Evolutionary conservation across 2,329 filamentous ascomycete genomes (phyloP), one percentile per base, ranked within the genome.

Genomic region (Zymoseptoria tritici): DNA sequence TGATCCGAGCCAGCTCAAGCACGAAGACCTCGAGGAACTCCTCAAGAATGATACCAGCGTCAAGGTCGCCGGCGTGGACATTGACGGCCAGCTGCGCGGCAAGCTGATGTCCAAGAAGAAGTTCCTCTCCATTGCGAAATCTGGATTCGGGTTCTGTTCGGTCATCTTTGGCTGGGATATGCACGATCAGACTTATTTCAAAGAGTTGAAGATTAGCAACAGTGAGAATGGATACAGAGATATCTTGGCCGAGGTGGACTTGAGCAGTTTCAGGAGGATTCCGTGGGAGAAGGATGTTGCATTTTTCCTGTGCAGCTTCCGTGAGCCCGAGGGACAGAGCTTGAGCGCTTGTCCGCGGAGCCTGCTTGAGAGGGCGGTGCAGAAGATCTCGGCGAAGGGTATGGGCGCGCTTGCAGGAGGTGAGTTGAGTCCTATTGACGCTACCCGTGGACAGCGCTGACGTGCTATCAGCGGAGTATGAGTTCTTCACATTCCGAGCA

Each of bases 101-200:
- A 97, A 97, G 78, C 82, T 96, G 62, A 86, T 96, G 76, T 90
- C 90, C 68, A 96, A 96, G 81, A 88, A 87, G 73, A 96, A 97
- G 78, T 96, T 97, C 75, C 79, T 96, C 46, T 90, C 89, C 29
- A 83, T 96, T 57, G 87, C 87, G n/a, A 76, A 83, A 50, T 82
- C 85, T 52, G 92, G 91, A 56, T 96, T 96, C 68, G 92, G 91
- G 57, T 96, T 96, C 80, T 96, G 92, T 79, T 94, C 89, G 20
- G 91, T 96, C 66, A 85, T 96, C 65, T 96, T 96, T 70, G 91
- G 92, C 73, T 96, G 92, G 92, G 91, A 97, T 76, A 96, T 96
- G 90, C 91, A 97, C 75, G 92, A 97, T 71, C 82, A 85, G 78
- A 95, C 90, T 9, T 97, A 96, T 75, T 87, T 90, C 73, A 85